Percentiles rank a stretch among this genome's conserved stretches.
These are phyloP conservation scores for Calonectria crousiana DNA, from an alignment of 2,329 filamentous ascomycete species.

Conservation along the genomic window DNA sequence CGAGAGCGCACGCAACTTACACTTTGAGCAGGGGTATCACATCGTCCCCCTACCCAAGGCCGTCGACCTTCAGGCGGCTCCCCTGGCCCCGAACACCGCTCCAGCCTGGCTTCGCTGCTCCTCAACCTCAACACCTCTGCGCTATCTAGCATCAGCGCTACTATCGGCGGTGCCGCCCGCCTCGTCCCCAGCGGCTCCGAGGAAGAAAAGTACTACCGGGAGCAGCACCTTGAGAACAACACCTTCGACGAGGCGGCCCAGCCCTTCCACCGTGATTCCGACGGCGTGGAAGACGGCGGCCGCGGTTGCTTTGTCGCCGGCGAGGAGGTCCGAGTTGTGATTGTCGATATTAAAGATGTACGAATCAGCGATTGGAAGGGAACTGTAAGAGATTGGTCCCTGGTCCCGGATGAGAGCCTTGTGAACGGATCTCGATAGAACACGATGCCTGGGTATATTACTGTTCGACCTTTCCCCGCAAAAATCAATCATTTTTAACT, in stretches of 20 bases:
- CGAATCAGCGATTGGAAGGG: constrained; percentile 96
- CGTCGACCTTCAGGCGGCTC: constrained; percentile 71
- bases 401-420: constrained; percentile 51
- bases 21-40: constrained; percentile 77
- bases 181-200: constrained; percentile 80
- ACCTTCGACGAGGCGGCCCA: constrained; percentile 75
- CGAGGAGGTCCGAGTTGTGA: constrained; percentile 87
- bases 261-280: constrained; percentile 49
- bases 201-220: constrained; percentile 87
- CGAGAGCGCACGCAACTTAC: constrained; percentile 20
- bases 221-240: constrained; percentile 90
- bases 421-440: constrained; percentile 57
- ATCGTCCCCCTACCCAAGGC: constrained; percentile 83
- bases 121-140: constrained; percentile 92
- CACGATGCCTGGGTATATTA: neutral
- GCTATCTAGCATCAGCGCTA: constrained; percentile 89
- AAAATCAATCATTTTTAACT: neutral
- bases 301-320: constrained; percentile 80
- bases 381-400: constrained; percentile 82
- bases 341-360: constrained; percentile 86
- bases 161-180: constrained; percentile 88
- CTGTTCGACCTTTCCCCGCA: neutral
- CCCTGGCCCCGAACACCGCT: constrained; percentile 73
- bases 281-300: constrained; percentile 63
- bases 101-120: constrained; percentile 84